Conservation (phyloP, 2,329 filamentous ascomycete species). For the Fusarium nurragi region DNA sequence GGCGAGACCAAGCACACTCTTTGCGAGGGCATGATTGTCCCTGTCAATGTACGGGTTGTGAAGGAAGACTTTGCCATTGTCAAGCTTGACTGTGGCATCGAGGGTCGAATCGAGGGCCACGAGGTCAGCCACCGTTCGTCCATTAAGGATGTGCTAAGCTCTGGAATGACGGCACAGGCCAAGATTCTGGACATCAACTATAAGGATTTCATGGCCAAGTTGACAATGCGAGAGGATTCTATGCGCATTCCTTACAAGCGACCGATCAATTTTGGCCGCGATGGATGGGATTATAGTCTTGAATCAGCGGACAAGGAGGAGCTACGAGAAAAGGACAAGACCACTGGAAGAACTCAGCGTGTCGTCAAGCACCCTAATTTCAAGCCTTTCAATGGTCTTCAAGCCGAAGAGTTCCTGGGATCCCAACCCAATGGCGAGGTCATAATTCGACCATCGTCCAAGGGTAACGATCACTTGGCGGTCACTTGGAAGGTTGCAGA, state of each 20-base stretch:
- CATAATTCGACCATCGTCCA: conserved; percentile 94
- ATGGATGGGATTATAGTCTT: conserved; percentile 87
- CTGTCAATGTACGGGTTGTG: conserved; percentile 86
- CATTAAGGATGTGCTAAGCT: conserved; percentile 76
- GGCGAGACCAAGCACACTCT: conserved; percentile 89
- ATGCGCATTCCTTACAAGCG: conserved; percentile 77
- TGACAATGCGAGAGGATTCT: conserved; percentile 85
- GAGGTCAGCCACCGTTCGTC: conserved; percentile 80
- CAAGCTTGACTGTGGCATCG: conserved; percentile 92
- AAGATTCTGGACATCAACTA: conserved; percentile 90
- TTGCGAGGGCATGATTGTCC: conserved; percentile 89
- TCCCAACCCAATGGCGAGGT: conserved; percentile 87
- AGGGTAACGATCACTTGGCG: conserved; percentile 92
- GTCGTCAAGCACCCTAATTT: conserved; percentile 99
- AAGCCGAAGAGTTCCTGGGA: conserved; percentile 93
- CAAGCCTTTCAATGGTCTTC: conserved; percentile 88
- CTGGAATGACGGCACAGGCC: conserved; percentile 86
- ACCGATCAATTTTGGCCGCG: conserved; percentile 74
- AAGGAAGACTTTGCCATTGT: conserved; percentile 94
- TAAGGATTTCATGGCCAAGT: conserved; percentile 82
- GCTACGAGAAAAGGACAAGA: conserved; percentile 85
- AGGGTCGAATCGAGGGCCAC: conserved; percentile 83
- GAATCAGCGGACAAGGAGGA: conserved; percentile 86
- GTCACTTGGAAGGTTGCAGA: conserved; percentile 99
- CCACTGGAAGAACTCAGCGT: conserved; percentile 84